phyloP scores from a whole-genome alignment of 129 eudicot species.

The Erigeron canadensis region DNA sequence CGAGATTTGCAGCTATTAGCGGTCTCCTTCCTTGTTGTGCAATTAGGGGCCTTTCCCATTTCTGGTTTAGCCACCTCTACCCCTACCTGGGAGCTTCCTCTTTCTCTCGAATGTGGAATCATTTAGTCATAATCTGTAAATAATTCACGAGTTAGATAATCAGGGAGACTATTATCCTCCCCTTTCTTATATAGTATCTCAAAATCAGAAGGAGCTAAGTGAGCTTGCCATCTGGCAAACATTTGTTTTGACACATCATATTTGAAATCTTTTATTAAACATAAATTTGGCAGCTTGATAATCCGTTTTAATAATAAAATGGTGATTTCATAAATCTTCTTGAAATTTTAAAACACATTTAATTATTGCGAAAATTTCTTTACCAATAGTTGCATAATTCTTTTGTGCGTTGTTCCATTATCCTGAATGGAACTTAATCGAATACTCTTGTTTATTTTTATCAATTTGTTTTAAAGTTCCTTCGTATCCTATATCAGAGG shows the following conservation, averaged over 20 bases:
- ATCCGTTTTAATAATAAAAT: background rate
- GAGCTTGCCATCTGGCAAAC: constrained; percentile 1
- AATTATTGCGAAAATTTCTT: background rate
- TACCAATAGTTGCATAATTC: background rate
- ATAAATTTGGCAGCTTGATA: background rate
- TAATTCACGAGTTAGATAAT: background rate
- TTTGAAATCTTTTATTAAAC: background rate
- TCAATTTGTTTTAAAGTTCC: background rate
- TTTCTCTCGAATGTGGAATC: no score
- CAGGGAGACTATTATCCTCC: background rate
- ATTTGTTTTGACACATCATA: background rate
- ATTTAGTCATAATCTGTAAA: no score
- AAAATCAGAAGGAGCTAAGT: background rate
- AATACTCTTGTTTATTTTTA: background rate
- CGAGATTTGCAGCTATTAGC: no score
- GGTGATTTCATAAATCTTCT: background rate
- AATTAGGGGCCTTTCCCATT: no score
- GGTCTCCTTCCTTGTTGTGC: no score
- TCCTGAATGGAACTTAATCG: background rate
- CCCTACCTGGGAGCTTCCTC: no score
- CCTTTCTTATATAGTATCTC: background rate
- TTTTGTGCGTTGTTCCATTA: background rate
- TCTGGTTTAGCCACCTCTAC: no score
- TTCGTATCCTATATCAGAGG: background rate
- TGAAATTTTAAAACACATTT: background rate